These are phyloP conservation scores for Porcisia deanei DNA, from an alignment of 208 protist genomes.

Conservation along the genomic window DNA sequence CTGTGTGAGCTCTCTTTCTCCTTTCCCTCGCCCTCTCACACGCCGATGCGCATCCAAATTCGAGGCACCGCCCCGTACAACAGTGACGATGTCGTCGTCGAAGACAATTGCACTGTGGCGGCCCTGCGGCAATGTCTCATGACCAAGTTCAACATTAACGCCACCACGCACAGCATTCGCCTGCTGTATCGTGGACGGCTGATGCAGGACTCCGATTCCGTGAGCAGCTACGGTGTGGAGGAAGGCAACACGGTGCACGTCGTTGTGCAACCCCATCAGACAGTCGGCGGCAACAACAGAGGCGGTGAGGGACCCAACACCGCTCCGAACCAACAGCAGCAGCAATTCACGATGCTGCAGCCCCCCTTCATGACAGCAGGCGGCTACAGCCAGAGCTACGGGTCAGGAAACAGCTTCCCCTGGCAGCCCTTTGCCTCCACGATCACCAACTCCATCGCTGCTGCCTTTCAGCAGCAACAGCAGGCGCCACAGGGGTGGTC, in stretches of 20 bases:
- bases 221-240: constrained; percentile 38
- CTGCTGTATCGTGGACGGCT: constrained; percentile 40
- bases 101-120: constrained; percentile 36
- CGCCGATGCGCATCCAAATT: constrained; percentile 30
- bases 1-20: background rate
- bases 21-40: background rate
- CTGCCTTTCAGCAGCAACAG: constrained; percentile 27
- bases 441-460: constrained; percentile 19
- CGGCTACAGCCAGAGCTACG: background rate
- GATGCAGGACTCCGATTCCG: constrained; percentile 26
- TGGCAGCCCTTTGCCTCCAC: constrained; percentile 17
- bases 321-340: constrained; percentile 8
- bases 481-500: constrained; percentile 4
- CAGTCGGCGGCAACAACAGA: background rate
- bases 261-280: constrained; percentile 28
- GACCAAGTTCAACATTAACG: constrained; percentile 27
- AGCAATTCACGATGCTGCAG: constrained; percentile 14
- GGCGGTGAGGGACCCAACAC: background rate
- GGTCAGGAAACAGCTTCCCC: background rate
- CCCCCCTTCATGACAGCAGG: background rate
- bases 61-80: constrained; percentile 19
- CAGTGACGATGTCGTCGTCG: constrained; percentile 45
- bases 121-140: constrained; percentile 42
- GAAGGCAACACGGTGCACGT: constrained; percentile 46
- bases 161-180: constrained; percentile 26